phyloP scores from a whole-genome alignment of 306 rosid species.

The Acacia crassicarpa region DNA sequence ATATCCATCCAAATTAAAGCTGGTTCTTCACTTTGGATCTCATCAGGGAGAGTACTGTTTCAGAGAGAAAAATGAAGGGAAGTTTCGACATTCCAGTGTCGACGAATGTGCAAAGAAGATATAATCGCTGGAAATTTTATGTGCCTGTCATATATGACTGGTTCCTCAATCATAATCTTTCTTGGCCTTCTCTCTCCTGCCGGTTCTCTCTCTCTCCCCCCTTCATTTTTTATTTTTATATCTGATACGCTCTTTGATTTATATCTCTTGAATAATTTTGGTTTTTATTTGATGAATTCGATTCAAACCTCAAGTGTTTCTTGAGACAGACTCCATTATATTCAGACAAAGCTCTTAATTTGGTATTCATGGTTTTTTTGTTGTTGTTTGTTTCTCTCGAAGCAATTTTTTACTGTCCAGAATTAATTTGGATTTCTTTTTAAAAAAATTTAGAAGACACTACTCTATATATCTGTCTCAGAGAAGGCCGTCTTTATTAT shows the following conservation, averaged over 20 bases:
- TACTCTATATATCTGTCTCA: neutral
- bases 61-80: neutral
- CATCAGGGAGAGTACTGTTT: neutral
- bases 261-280: too few relatives aligned
- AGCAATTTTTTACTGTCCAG: neutral
- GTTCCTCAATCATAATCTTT: slow-evolving; percentile 95
- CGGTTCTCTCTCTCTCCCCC: slow-evolving; percentile 40
- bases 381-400: neutral
- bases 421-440: neutral
- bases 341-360: neutral
- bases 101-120: slow-evolving; percentile 70
- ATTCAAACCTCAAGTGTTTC: neutral
- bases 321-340: neutral
- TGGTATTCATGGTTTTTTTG: neutral
- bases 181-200: slow-evolving; percentile 97
- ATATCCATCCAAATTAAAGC: neutral
- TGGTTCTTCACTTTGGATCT: neutral
- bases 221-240: neutral
- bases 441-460: neutral
- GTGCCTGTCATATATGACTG: slow-evolving; percentile 94
- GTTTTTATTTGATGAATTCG: neutral
- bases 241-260: too few relatives aligned
- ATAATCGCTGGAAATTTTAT: slow-evolving; percentile 85
- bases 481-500: neutral
- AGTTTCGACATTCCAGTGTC: neutral